Percentiles rank a stretch among this genome's conserved stretches.
Conservation (phyloP, 495 filamentous ascomycete genomes). For the Chaetomium cochliodes region DNA sequence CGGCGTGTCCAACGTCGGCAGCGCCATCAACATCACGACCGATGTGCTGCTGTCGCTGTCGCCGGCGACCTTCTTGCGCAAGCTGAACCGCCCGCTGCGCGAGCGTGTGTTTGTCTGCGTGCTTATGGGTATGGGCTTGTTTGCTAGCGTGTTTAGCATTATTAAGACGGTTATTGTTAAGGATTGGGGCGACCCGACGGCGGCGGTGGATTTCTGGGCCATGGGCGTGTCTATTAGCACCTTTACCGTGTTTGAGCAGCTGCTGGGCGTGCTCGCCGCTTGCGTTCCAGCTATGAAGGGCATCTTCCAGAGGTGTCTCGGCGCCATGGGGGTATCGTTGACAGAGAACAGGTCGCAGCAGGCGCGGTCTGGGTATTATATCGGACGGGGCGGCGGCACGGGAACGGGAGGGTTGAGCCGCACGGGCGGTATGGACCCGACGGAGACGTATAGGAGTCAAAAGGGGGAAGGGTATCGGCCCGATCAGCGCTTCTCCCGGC, state of each 20-base stretch:
- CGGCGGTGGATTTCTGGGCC: slow-evolving; percentile 21
- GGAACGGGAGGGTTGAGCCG: background rate
- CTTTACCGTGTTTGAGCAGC: slow-evolving; percentile 30
- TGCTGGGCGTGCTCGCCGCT: slow-evolving; percentile 30
- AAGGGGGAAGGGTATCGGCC: background rate
- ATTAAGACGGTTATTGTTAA: slow-evolving; percentile 32
- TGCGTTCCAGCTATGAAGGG: slow-evolving; percentile 33
- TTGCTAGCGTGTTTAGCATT: slow-evolving; percentile 27
- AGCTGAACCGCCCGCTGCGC: slow-evolving; percentile 31
- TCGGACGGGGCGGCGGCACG: background rate
- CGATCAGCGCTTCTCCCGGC: slow-evolving; percentile 2
- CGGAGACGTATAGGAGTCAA: slow-evolving; percentile 14
- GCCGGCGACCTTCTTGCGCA: slow-evolving; percentile 28
- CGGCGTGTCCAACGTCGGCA: slow-evolving; percentile 26
- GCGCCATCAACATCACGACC: slow-evolving; percentile 31
- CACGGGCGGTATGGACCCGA: slow-evolving; percentile 6
- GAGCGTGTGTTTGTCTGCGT: slow-evolving; percentile 33
- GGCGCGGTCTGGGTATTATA: slow-evolving; percentile 14
- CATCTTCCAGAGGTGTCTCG: slow-evolving; percentile 24
- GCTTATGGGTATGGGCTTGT: slow-evolving; percentile 34
- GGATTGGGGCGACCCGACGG: slow-evolving; percentile 21
- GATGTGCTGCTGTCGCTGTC: slow-evolving; percentile 31
- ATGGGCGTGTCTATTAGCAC: slow-evolving; percentile 30
- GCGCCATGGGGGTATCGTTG: slow-evolving; percentile 25
- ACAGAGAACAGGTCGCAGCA: slow-evolving; percentile 15